Evolutionary conservation across 208 protist species (phyloP).

Genomic region (Leptomonas pyrrhocoris): DNA sequence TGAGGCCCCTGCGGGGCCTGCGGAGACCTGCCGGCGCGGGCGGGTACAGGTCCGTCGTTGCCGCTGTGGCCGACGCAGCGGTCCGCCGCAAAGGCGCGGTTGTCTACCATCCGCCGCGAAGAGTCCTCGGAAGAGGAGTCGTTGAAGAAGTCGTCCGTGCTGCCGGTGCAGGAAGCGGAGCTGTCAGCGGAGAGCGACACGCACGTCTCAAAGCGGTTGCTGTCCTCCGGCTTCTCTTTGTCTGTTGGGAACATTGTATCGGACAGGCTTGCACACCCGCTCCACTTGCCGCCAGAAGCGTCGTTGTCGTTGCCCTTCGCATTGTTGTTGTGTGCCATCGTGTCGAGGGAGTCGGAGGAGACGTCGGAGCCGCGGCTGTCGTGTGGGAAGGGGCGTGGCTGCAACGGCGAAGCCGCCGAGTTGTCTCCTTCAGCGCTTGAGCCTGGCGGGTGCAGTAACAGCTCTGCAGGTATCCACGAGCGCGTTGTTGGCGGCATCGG

Average conservation of each 20-base stretch:
- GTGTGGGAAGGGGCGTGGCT: not conserved
- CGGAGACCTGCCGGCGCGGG: conserved; percentile 1
- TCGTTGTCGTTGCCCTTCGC: not conserved
- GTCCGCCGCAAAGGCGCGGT: conserved; percentile 24
- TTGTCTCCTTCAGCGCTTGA: not conserved
- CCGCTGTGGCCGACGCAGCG: not conserved
- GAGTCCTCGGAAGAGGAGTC: not conserved
- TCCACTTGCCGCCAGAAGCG: not conserved
- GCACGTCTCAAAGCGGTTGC: conserved; percentile 47
- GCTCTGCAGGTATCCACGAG: not conserved
- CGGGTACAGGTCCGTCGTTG: not conserved
- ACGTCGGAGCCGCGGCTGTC: not conserved
- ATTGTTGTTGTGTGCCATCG: conserved; percentile 15
- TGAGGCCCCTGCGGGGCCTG: not conserved
- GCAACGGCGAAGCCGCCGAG: not conserved
- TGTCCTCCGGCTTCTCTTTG: conserved; percentile 12
- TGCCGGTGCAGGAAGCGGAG: conserved; percentile 13
- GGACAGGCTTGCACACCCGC: conserved; percentile 12
- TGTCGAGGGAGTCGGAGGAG: conserved; percentile 17
- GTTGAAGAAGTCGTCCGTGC: conserved; percentile 23
- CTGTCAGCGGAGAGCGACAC: conserved; percentile 19
- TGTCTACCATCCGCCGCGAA: conserved; percentile 1
- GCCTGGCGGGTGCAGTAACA: not conserved
- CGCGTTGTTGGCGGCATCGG: not conserved
- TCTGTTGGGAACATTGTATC: conserved; percentile 1